Conservation (phyloP, 768 basidiomycete genomes). For the Naematelia encephala region DNA sequence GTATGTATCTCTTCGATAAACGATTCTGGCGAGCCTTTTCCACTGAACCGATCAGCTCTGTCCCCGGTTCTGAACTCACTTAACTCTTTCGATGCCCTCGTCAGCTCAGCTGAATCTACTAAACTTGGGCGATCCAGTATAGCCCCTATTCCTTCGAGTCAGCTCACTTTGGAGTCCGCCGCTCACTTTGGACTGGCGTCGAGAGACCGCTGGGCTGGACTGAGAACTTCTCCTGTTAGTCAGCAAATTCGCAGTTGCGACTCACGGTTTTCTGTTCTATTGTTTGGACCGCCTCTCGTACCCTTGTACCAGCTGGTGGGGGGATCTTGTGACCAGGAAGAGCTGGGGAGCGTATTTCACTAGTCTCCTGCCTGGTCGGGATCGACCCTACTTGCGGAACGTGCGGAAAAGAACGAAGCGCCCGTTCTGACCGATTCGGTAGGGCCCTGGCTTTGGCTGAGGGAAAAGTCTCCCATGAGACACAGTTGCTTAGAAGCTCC, state of each 20-base stretch:
- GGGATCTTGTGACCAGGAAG: neutral
- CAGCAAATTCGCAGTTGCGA: neutral
- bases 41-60: constrained; percentile 8
- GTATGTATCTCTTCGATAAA: neutral
- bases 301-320: constrained; percentile 1
- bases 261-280: constrained; percentile 4
- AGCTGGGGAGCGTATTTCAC: neutral
- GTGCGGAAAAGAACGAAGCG: too few species aligned
- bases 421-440: too few species aligned
- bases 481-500: too few species aligned
- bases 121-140: constrained; percentile 5
- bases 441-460: too few species aligned
- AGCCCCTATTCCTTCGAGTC: neutral
- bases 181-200: constrained; percentile 5
- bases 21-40: constrained; percentile 8
- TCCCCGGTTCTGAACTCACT: constrained; percentile 8
- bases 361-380: neutral
- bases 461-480: too few species aligned
- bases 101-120: constrained; percentile 12
- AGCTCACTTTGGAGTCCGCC: neutral
- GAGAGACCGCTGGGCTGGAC: neutral
- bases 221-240: neutral
- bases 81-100: constrained; percentile 3
- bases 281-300: constrained; percentile 1
- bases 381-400: too few species aligned